phyloP scores from a whole-genome alignment of 1,284 basidiomycete species.

The Rhizoctonia solani region DNA sequence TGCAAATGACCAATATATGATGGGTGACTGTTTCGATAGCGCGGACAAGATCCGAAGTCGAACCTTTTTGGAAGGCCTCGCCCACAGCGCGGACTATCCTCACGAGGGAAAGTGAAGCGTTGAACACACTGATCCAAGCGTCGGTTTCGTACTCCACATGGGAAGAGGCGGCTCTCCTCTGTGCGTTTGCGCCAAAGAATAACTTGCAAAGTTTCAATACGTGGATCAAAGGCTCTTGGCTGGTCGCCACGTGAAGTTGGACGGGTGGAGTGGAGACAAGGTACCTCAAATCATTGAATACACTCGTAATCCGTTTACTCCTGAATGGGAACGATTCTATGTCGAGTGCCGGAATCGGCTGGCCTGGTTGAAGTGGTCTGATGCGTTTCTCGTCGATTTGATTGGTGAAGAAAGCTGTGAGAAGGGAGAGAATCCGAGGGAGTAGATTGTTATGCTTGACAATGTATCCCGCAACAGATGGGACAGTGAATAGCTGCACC shows the following conservation, averaged over 20 bases:
- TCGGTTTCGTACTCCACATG: slow-evolving; percentile 96
- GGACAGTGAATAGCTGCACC: slow-evolving; percentile 87
- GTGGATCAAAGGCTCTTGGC: slow-evolving; percentile 62
- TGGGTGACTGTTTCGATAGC: slow-evolving; percentile 73
- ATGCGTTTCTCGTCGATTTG: slow-evolving; percentile 74
- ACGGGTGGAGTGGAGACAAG: slow-evolving; percentile 76
- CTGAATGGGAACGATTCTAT: slow-evolving; percentile 86
- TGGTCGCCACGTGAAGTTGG: slow-evolving; percentile 71
- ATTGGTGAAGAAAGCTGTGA: slow-evolving; percentile 87
- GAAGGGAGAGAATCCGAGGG: slow-evolving; percentile 75
- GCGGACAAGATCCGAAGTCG: slow-evolving; percentile 61
- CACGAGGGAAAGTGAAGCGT: slow-evolving; percentile 84
- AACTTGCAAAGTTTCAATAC: slow-evolving; percentile 70
- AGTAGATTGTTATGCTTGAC: slow-evolving; percentile 77
- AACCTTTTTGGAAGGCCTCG: slow-evolving; percentile 69
- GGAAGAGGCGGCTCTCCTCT: slow-evolving; percentile 75
- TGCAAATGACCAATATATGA: slow-evolving; percentile 75
- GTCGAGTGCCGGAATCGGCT: slow-evolving; percentile 58
- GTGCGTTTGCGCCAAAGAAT: slow-evolving; percentile 90
- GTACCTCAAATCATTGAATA: slow-evolving; percentile 84
- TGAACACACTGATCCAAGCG: slow-evolving; percentile 92
- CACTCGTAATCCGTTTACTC: slow-evolving; percentile 90
- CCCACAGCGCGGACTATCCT: slow-evolving; percentile 88
- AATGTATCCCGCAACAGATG: slow-evolving; percentile 78
- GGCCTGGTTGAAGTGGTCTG: slow-evolving; percentile 47